Conservation (phyloP, 164 flowering plant species). For the Aristolochia californica region DNA sequence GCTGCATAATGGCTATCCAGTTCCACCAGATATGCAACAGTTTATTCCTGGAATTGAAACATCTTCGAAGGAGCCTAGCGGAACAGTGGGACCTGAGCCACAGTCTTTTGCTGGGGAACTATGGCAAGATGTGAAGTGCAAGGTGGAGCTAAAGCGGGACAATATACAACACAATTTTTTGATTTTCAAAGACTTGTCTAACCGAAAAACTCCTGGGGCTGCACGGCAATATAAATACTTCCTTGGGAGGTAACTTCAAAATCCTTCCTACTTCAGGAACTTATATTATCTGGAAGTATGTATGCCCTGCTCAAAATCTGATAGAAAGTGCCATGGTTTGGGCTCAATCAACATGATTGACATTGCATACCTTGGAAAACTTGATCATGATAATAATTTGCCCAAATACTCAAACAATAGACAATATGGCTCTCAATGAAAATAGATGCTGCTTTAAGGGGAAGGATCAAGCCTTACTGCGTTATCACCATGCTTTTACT, state of each 20-base stretch:
- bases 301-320: too few species aligned
- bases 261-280: neutral
- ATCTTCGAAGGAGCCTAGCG: slow-evolving; percentile 28
- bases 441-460: too few species aligned
- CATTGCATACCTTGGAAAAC: too few species aligned
- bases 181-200: slow-evolving; percentile 53
- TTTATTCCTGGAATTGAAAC: slow-evolving; percentile 30
- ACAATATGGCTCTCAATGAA: too few species aligned
- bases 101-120: slow-evolving; percentile 74
- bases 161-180: slow-evolving; percentile 38
- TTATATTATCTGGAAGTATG: neutral
- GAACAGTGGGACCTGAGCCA: slow-evolving; percentile 23
- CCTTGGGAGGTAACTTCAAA: slow-evolving; percentile 67
- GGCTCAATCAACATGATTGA: too few species aligned
- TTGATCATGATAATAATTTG: too few species aligned
- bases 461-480: too few species aligned
- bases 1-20: slow-evolving; percentile 84
- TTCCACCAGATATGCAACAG: slow-evolving; percentile 80
- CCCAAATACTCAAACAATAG: too few species aligned
- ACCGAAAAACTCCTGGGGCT: slow-evolving; percentile 55
- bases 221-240: slow-evolving; percentile 60
- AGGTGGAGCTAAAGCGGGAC: slow-evolving; percentile 48
- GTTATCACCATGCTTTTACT: too few species aligned
- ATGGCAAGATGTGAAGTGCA: slow-evolving; percentile 64
- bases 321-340: too few species aligned